Base-by-base conservation (phyloP, 1,284 basidiomycete genomes). In the Ceratobasidium sp. region DNA sequence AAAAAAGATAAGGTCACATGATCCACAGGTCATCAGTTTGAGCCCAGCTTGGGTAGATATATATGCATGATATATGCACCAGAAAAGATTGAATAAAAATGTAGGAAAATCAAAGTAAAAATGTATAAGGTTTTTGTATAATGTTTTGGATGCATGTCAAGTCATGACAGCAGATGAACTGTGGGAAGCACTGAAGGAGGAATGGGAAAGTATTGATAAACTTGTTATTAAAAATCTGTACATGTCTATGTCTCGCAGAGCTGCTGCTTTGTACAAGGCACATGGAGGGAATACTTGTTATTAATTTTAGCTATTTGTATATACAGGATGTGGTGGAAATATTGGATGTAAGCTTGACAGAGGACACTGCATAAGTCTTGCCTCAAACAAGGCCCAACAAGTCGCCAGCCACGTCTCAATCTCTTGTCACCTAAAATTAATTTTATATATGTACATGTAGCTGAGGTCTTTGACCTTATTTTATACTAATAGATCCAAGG, bases 131-230 rank as follows among this genome's bases (percentile, higher is more conserved):
- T n/a, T n/a, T n/a, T n/a, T n/a, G n/a, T n/a, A n/a, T n/a, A n/a
- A n/a, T n/a, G n/a, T n/a, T n/a, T n/a, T n/a, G n/a, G n/a, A n/a
- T n/a, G n/a, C n/a, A n/a, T n/a, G n/a, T n/a, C n/a, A n/a, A n/a
- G n/a, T n/a, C n/a, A n/a, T n/a, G n/a, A n/a, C n/a, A n/a, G n/a
- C n/a, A 16, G 41, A 63, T 39, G 39, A 41, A 16, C 34, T 63
- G 19, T 63, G 61, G 61, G 61, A 63, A 39, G 61, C 61, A n/a
- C 22, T 63, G 61, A 27, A 63, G 61, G 61, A 63, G 41, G 61
- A 63, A 27, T 63, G 61, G 61, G 41, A 64, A 7, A 49, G 62
- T 43, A 64, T 64, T 34, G 27, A 48, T 51, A 13, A 19, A 8
- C 11, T 22, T 29, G 41, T 48, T 22, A 48, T 64, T 22, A 31